These are phyloP conservation scores for Eucalyptus pauciflora DNA, from an alignment of 345 rosid species.

Conservation along the genomic window DNA sequence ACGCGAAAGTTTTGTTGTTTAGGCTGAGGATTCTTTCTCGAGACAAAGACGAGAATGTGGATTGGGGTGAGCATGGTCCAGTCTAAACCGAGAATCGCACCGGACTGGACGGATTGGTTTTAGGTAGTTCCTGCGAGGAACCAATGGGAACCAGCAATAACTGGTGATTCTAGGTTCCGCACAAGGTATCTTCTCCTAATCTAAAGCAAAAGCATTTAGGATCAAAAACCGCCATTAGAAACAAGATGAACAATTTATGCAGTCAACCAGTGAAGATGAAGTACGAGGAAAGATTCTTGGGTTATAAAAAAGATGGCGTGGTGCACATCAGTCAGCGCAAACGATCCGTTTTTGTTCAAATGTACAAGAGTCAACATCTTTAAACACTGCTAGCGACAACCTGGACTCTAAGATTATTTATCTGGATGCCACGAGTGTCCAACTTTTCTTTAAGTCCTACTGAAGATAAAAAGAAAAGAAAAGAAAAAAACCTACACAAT, in stretches of 20 bases:
- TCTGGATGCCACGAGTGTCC: neutral
- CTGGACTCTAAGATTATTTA: neutral
- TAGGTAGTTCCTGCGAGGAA: neutral
- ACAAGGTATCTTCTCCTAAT: neutral
- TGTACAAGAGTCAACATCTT: neutral
- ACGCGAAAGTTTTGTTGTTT: neutral
- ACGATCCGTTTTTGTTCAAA: neutral
- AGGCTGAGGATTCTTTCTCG: neutral
- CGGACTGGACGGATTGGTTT: neutral
- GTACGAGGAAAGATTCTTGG: neutral
- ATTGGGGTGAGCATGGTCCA: neutral
- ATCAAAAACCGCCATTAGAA: neutral
- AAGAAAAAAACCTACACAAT: neutral
- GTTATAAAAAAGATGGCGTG: neutral
- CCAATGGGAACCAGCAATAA: neutral
- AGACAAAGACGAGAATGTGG: neutral
- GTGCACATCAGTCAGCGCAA: neutral
- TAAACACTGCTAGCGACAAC: neutral
- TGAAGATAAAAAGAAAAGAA: neutral
- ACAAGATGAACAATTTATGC: neutral
- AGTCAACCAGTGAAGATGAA: neutral
- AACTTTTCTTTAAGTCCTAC: neutral
- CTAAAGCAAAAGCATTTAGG: neutral
- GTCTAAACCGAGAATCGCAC: neutral
- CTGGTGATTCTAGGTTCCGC: neutral